These are phyloP conservation scores for Citrus trifoliata DNA, from an alignment of 345 rosid species.

Conservation along the genomic window DNA sequence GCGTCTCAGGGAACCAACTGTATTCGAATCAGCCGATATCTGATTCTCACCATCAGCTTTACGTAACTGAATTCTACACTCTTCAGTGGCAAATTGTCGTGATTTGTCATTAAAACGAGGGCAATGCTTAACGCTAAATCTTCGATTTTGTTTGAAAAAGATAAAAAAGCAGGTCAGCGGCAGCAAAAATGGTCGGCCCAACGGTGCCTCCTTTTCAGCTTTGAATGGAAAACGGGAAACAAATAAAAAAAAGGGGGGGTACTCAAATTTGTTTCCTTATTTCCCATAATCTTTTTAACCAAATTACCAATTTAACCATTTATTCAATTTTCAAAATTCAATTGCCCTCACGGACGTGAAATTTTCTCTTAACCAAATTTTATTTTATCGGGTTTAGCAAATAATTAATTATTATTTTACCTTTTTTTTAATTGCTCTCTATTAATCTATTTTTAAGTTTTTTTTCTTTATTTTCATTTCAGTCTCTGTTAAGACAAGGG, in stretches of 20 bases:
- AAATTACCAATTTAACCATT: constrained; percentile 30
- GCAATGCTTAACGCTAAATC: not conserved
- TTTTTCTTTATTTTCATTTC: constrained; percentile 6
- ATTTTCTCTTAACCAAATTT: constrained; percentile 47
- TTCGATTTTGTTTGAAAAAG: constrained; percentile 19
- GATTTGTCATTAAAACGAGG: not conserved
- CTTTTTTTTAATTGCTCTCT: not conserved
- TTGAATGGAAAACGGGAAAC: constrained; percentile 19
- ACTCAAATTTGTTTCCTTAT: constrained; percentile 5
- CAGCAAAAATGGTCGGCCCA: constrained; percentile 29
- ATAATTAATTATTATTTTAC: constrained; percentile 27
- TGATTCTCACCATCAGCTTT: not conserved
- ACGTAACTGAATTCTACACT: not conserved
- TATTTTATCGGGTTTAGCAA: constrained; percentile 51
- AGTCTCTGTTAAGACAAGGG: constrained; percentile 26
- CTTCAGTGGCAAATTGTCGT: constrained; percentile 28
- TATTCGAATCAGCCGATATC: constrained; percentile 1
- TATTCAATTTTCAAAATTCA: constrained; percentile 36
- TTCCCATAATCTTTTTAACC: not conserved
- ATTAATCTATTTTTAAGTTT: not conserved
- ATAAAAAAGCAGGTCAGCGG: constrained; percentile 38
- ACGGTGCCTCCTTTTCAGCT: constrained; percentile 26
- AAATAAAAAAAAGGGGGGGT: constrained; percentile 4
- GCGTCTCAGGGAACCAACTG: not conserved
- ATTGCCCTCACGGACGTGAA: constrained; percentile 62